Conservation (phyloP, 306 rosid genomes). For the Trifolium subterraneum region DNA sequence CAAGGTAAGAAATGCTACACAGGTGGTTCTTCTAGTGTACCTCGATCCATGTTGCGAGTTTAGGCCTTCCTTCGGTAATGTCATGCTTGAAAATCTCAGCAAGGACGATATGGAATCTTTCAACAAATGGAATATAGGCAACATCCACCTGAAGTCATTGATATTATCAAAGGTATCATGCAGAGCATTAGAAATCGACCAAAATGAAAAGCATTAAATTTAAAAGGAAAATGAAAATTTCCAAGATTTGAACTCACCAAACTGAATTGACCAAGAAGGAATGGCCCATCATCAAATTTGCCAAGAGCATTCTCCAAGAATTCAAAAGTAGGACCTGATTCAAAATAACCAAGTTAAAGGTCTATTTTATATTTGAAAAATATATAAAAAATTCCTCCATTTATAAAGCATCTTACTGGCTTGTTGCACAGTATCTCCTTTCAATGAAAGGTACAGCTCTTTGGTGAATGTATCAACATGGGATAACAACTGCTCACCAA, state of each 20-base stretch:
- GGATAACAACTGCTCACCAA: slow-evolving; percentile 65
- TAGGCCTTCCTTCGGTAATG: slow-evolving; percentile 79
- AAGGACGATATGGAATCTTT: slow-evolving; percentile 65
- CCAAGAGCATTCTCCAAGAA: slow-evolving; percentile 74
- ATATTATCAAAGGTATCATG: slow-evolving; percentile 30
- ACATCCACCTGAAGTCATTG: slow-evolving; percentile 63
- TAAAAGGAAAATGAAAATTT: neutral
- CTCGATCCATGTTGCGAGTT: slow-evolving; percentile 71
- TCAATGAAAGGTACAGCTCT: slow-evolving; percentile 45
- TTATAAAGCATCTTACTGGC: slow-evolving; percentile 44
- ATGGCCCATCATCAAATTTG: slow-evolving; percentile 72
- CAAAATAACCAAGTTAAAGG: slow-evolving; percentile 15
- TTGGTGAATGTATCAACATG: slow-evolving; percentile 51
- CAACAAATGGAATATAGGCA: slow-evolving; percentile 71
- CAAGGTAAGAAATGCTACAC: neutral
- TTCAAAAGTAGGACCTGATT: slow-evolving; percentile 67
- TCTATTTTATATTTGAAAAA: neutral
- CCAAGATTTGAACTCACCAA: slow-evolving; percentile 56
- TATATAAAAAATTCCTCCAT: neutral
- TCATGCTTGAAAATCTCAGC: slow-evolving; percentile 59
- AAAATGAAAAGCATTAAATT: too few relatives aligned
- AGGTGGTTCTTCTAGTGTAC: slow-evolving; percentile 42
- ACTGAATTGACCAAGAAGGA: slow-evolving; percentile 78
- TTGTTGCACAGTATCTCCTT: slow-evolving; percentile 53
- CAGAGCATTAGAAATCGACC: neutral